Conservation (phyloP, 208 protist genomes). For the Trypanosoma brucei region DNA sequence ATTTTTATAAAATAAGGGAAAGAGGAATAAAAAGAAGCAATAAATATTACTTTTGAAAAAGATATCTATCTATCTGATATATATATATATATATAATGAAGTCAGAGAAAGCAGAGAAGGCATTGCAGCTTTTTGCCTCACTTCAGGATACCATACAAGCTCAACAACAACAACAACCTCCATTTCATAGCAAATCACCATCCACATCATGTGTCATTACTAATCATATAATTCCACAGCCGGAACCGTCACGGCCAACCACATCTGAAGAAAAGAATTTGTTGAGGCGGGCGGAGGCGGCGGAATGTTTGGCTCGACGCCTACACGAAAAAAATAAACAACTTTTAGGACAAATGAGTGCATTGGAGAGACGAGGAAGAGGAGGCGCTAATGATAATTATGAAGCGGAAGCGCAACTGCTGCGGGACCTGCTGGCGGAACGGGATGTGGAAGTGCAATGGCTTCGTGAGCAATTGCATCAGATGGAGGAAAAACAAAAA, state of each 20-base stretch:
- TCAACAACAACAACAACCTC: neutral
- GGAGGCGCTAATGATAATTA: neutral
- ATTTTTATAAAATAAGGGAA: no score
- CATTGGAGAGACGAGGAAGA: neutral
- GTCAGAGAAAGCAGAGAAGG: slow-evolving; percentile 20
- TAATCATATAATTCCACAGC: no score
- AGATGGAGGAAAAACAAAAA: neutral
- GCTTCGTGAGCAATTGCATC: slow-evolving; percentile 2
- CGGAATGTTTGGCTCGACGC: slow-evolving; percentile 26
- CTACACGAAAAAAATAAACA: slow-evolving; percentile 35
- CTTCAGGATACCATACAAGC: slow-evolving; percentile 9
- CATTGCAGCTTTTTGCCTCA: slow-evolving; percentile 24
- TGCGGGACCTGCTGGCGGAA: neutral
- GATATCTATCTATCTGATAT: neutral
- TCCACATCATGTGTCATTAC: neutral
- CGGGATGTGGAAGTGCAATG: slow-evolving; percentile 18
- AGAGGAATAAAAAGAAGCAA: no score
- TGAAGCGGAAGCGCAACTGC: no score
- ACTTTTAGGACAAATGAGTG: slow-evolving; percentile 15
- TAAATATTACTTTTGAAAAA: no score
- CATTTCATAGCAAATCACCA: neutral
- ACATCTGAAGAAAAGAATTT: slow-evolving; percentile 7
- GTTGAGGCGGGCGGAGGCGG: slow-evolving; percentile 12
- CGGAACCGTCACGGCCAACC: neutral
- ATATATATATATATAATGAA: slow-evolving; percentile 1